phyloP scores from a whole-genome alignment of 2,329 filamentous ascomycete genomes.

The Colletotrichum truncatum region DNA sequence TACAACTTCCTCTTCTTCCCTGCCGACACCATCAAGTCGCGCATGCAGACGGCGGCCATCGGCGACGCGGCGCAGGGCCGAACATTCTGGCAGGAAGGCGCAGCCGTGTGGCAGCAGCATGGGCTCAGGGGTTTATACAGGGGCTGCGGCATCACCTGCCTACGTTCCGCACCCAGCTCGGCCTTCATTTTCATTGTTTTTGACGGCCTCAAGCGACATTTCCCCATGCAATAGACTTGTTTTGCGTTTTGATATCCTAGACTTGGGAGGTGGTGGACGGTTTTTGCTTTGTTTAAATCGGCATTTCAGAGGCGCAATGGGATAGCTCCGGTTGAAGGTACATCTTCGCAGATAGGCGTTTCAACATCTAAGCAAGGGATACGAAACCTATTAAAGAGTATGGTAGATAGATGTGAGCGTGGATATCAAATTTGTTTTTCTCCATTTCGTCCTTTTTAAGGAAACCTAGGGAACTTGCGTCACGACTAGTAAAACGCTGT shows the following conservation, averaged over 20 bases:
- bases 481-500: not conserved
- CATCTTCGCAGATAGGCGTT: not conserved
- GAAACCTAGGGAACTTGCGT: not conserved
- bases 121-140: constrained; percentile 89
- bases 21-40: constrained; percentile 95
- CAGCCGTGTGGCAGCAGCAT: constrained; percentile 80
- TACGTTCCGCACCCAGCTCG: constrained; percentile 90
- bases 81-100: constrained; percentile 78
- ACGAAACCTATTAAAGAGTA: not conserved
- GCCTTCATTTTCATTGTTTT: constrained; percentile 98
- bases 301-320: constrained; percentile 24
- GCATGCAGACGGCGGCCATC: constrained; percentile 90
- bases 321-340: not conserved
- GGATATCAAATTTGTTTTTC: not conserved
- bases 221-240: constrained; percentile 57
- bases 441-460: not conserved
- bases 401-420: not conserved
- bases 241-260: constrained; percentile 28
- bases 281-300: constrained; percentile 5
- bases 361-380: not conserved
- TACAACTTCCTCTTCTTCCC: constrained; percentile 99
- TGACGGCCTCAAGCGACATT: constrained; percentile 80
- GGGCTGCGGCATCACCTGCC: constrained; percentile 93
- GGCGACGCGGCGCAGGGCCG: constrained; percentile 62
- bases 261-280: constrained; percentile 11